Evolutionary conservation across 495 filamentous ascomycete genomes (phyloP).

Genomic region (Penicillium tannophilum): DNA sequence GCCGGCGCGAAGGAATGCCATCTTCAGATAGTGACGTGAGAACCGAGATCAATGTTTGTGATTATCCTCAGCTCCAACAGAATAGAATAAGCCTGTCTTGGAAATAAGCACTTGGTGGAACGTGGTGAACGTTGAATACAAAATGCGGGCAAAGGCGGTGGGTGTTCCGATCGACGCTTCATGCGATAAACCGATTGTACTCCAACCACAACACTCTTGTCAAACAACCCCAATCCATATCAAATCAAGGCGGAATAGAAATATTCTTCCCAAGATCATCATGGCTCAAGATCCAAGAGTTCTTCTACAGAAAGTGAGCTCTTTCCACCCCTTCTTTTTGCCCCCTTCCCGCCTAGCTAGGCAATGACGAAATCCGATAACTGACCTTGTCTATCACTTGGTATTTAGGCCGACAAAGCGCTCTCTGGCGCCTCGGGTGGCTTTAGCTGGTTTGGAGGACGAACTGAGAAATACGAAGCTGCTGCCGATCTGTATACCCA

Average conservation of each 20-base stretch:
- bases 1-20: constrained; percentile 22
- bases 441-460: constrained; percentile 75
- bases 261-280: constrained; percentile 9
- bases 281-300: constrained; percentile 58
- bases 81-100: background rate
- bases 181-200: constrained; percentile 16
- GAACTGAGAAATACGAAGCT: constrained; percentile 80
- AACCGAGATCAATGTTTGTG: background rate
- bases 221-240: constrained; percentile 5
- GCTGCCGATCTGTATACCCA: constrained; percentile 80
- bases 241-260: constrained; percentile 4
- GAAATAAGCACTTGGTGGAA: background rate
- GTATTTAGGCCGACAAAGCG: constrained; percentile 74
- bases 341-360: constrained; percentile 14
- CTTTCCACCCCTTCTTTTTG: constrained; percentile 19
- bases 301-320: constrained; percentile 57
- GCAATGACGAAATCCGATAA: constrained; percentile 34
- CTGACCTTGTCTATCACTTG: constrained; percentile 29
- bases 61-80: background rate
- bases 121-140: background rate
- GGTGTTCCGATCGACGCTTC: constrained; percentile 32
- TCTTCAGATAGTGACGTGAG: background rate
- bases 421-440: constrained; percentile 68
- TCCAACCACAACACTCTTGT: constrained; percentile 2
- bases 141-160: constrained; percentile 16